phyloP scores from a whole-genome alignment of 2,329 filamentous ascomycete species.

The Fusarium domesticum region DNA sequence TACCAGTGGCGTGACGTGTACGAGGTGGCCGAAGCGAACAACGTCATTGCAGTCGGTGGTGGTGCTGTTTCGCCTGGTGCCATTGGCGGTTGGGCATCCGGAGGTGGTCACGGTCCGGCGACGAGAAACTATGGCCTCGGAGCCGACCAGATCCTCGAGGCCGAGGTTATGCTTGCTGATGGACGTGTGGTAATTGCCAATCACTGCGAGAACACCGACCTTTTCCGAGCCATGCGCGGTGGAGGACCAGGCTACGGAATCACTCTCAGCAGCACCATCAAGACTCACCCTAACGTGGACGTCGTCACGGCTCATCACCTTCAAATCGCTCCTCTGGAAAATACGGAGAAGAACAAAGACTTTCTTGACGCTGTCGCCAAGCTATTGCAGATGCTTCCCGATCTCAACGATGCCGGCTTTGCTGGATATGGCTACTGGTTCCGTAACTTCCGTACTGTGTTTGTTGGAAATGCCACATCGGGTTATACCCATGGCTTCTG shows the following conservation, averaged over 20 bases:
- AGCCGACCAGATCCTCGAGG: constrained; percentile 14
- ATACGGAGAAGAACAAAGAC: constrained; percentile 10
- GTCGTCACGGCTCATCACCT: constrained; percentile 10
- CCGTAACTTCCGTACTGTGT: constrained; percentile 7
- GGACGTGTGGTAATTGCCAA: constrained; percentile 9
- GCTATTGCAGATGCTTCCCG: constrained; percentile 6
- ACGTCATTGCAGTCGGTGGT: constrained; percentile 14
- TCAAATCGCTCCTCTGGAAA: constrained; percentile 4
- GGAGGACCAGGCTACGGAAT: constrained; percentile 15
- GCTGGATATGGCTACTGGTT: constrained; percentile 18
- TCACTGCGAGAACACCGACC: constrained; percentile 13
- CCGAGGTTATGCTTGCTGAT: constrained; percentile 13
- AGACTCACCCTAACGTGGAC: constrained; percentile 12
- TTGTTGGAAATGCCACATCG: constrained; percentile 15
- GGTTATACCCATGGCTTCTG: constrained; percentile 14
- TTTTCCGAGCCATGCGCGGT: constrained; percentile 14
- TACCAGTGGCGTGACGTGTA: constrained; percentile 19
- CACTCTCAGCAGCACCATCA: constrained; percentile 15
- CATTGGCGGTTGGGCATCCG: constrained; percentile 15
- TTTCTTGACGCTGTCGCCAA: constrained; percentile 7
- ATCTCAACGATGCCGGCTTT: constrained; percentile 18
- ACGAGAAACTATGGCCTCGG: constrained; percentile 18
- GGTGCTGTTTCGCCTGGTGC: constrained; percentile 16
- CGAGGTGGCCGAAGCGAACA: constrained; percentile 12
- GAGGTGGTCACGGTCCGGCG: constrained; percentile 15